phyloP scores from a whole-genome alignment of 192 early-diverging fungal species.

The Coemansia sp. region DNA sequence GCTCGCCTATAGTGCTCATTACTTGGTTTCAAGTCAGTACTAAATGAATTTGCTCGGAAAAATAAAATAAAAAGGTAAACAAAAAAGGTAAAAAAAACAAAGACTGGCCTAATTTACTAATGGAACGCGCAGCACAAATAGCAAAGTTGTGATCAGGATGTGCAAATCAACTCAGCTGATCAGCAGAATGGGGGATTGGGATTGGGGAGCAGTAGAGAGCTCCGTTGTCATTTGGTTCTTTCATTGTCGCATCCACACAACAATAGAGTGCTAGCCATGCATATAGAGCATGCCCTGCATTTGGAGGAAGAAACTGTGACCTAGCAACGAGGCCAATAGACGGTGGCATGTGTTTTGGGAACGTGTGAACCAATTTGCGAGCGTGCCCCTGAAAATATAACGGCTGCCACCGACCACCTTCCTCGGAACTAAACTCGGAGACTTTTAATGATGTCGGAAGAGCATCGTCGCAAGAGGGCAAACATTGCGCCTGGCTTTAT shows the following conservation, averaged over 20 bases:
- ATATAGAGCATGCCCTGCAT: not conserved
- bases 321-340: not conserved
- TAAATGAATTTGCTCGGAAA: not conserved
- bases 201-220: not conserved
- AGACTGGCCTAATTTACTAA: too few species aligned
- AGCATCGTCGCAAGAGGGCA: not conserved
- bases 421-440: not conserved
- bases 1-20: slow-evolving; percentile 32
- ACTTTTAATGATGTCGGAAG: not conserved
- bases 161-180: not conserved
- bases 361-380: too few species aligned
- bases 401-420: not conserved
- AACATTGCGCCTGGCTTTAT: not conserved
- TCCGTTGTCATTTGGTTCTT: not conserved
- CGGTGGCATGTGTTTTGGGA: not conserved
- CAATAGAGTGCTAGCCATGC: not conserved
- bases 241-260: not conserved
- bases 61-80: not conserved
- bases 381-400: not conserved
- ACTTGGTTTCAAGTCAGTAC: not conserved
- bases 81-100: not conserved
- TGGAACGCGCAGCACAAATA: not conserved
- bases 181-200: not conserved
- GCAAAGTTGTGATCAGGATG: not conserved
- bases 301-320: not conserved